Conservation (phyloP, 257 asterid species). For the Fraxinus excelsior region DNA sequence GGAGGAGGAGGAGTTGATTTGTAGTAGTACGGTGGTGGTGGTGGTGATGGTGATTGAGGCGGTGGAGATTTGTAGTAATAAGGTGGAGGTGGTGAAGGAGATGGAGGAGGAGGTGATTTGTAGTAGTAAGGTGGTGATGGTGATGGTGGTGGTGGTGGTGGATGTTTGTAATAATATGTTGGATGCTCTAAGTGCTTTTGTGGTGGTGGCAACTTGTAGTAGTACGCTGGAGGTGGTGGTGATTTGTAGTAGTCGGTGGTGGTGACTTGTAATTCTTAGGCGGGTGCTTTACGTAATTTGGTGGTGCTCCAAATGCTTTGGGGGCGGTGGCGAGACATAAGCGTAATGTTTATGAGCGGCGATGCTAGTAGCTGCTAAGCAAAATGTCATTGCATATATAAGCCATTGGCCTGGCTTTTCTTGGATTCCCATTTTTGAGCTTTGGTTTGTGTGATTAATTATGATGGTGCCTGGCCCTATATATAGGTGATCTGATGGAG, state of each 20-base stretch:
- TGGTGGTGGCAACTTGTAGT: background rate
- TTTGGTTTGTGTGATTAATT: background rate
- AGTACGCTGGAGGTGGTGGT: background rate
- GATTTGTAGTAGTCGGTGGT: background rate
- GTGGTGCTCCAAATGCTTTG: background rate
- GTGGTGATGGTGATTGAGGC: too few relatives aligned
- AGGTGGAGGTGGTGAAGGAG: too few relatives aligned
- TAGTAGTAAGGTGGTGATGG: background rate
- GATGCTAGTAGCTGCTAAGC: constrained; percentile 5
- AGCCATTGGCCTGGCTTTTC: background rate
- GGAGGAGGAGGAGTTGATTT: background rate
- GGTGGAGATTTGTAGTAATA: too few relatives aligned
- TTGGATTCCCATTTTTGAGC: background rate
- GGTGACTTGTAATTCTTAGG: too few relatives aligned
- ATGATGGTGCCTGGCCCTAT: background rate
- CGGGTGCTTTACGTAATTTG: background rate
- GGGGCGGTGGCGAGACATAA: background rate
- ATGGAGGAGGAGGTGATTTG: too few relatives aligned
- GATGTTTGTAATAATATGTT: too few relatives aligned
- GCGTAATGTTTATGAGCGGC: constrained; percentile 5
- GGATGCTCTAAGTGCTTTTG: background rate
- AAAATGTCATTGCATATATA: constrained; percentile 6
- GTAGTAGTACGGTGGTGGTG: background rate
- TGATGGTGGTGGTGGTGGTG: too few relatives aligned
- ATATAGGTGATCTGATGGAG: constrained; percentile 3